Evolutionary conservation across 192 early-diverging fungal genomes (phyloP).

Genomic region (Dissophora ornata): DNA sequence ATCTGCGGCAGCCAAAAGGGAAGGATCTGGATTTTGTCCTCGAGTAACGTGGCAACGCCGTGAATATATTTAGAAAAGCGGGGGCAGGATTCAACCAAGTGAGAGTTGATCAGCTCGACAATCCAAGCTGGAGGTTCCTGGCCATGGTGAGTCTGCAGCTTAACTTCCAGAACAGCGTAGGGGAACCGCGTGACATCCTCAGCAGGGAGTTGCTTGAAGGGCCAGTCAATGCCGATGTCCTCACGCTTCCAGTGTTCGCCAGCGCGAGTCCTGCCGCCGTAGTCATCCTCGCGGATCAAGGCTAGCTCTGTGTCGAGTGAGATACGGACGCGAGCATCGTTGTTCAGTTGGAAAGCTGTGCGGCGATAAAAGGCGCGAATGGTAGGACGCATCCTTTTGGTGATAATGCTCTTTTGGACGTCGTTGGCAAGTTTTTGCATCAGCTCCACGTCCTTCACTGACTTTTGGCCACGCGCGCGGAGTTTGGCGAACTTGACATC

Average conservation of each 20-base stretch:
- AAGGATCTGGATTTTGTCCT: conserved; percentile 66
- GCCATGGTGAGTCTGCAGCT: conserved; percentile 79
- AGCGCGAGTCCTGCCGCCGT: conserved; percentile 73
- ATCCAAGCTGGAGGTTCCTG: conserved; percentile 84
- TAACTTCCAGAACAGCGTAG: conserved; percentile 94
- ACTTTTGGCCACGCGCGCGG: conserved; percentile 76
- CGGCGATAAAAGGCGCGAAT: conserved; percentile 96
- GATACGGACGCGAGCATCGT: conserved; percentile 92
- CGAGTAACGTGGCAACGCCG: conserved; percentile 78
- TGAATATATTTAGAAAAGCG: conserved; percentile 91
- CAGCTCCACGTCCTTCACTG: conserved; percentile 81
- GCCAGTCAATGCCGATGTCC: conserved; percentile 83
- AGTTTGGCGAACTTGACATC: conserved; percentile 84
- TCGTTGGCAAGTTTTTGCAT: conserved; percentile 79
- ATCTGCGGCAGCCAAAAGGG: conserved; percentile 69
- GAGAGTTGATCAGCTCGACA: conserved; percentile 74
- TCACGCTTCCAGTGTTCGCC: conserved; percentile 90
- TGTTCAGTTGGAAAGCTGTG: conserved; percentile 97
- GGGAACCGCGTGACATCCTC: conserved; percentile 89
- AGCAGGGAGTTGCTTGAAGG: conserved; percentile 76
- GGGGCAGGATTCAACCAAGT: conserved; percentile 82
- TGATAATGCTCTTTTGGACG: conserved; percentile 73
- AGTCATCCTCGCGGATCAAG: conserved; percentile 94
- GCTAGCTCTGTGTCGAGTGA: conserved; percentile 96
- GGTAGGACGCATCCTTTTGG: conserved; percentile 73